Evolutionary conservation across 2,329 filamentous ascomycete genomes (phyloP).

Genomic region (Simplicillium aogashimaense): DNA sequence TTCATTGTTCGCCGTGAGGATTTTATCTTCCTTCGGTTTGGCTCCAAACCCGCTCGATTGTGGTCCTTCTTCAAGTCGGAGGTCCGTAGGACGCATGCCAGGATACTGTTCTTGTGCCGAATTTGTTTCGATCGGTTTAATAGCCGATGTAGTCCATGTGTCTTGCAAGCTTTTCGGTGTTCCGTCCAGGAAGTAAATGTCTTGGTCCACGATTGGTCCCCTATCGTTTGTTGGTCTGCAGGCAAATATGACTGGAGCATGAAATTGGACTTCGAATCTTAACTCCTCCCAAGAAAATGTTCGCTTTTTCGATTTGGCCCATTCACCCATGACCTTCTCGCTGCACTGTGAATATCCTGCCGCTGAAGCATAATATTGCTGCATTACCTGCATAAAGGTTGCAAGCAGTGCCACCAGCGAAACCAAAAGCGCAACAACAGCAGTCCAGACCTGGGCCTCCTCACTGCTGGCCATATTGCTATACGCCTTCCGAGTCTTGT

Average conservation of each 20-base stretch:
- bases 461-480: conserved; percentile 1
- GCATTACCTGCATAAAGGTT: conserved; percentile 35
- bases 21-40: conserved; percentile 17
- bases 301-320: conserved; percentile 29
- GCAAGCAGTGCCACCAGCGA: conserved; percentile 35
- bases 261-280: conserved; percentile 38
- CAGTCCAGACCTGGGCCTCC: conserved; percentile 25
- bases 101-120: too few relatives aligned
- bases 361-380: conserved; percentile 40
- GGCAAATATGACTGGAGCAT: conserved; percentile 40
- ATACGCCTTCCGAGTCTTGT: too few relatives aligned
- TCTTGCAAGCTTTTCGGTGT: conserved; percentile 21
- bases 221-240: conserved; percentile 28
- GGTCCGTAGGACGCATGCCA: conserved; percentile 12
- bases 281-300: conserved; percentile 31
- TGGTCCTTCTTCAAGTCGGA: conserved; percentile 11
- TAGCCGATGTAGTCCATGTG: conserved; percentile 14
- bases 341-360: conserved; percentile 38
- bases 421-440: conserved; percentile 33
- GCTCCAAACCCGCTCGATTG: conserved; percentile 3
- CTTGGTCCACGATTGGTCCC: conserved; percentile 21
- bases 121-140: too few relatives aligned
- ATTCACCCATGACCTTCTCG: conserved; percentile 36
- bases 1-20: conserved; percentile 48
- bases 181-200: conserved; percentile 28